Base-by-base conservation (phyloP, 1,284 basidiomycete genomes). In the Caloboletus firmus region DNA sequence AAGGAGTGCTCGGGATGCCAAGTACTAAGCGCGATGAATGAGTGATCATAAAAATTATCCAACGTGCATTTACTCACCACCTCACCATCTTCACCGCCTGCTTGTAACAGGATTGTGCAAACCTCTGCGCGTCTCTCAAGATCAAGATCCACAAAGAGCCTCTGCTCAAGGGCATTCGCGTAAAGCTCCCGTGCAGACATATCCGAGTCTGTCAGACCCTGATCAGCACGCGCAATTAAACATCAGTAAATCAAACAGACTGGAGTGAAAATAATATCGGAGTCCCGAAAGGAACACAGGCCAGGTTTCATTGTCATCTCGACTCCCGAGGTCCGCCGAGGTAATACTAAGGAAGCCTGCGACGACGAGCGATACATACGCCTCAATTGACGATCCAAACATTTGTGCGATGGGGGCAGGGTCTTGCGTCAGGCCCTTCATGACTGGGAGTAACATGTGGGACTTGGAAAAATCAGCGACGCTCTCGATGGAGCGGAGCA, bases 381-480 rank as follows among this genome's bases (percentile, higher is more conserved):
- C 72, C 42, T 79, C 74, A 8, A 70, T 67, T 9, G 55, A 62
- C 18, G 62, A 22, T 36, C 68, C 69, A 26, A 68, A 65, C 55
- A 57, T 53, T 15, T 61, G 31, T 20, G 55, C 45, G 32, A 55
- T 26, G 15, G 56, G 26, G 44, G 42, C 34, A 26, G 61, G 39
- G 35, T 73, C 66, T 42, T 74, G 68, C 3, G 72, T 62, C 12
- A 89, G 62, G 0, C 59, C 56, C 55, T 82, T 76, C 37, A 92
- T 72, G 7, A 86, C 77, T 0, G 89, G 85, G 10, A 82, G 65
- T 3, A 96, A 71, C 50, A 86, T 79, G 26, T 82, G 77, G 15
- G 85, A 74, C 69, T 91, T 93, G 17, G 79, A 77, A 41, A 75
- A 67, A 66, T 89, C 86, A 8, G 81, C 74, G n/a, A 94, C 79